Percentiles rank a stretch among this genome's conserved stretches.
Evolutionary conservation across 2,329 filamentous ascomycete genomes (phyloP).

Genomic region (Botryotinia convoluta): DNA sequence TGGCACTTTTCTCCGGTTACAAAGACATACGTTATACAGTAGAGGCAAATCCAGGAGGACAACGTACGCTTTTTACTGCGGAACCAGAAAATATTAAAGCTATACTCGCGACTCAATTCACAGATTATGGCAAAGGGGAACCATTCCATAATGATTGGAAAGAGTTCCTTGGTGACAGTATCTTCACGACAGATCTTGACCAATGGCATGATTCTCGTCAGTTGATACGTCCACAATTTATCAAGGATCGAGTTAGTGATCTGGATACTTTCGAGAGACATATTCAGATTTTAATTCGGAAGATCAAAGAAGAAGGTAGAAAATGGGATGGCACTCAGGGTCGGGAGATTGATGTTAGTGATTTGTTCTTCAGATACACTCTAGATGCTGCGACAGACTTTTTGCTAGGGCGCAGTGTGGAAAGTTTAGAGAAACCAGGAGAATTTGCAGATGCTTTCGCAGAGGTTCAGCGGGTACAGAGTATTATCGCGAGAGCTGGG

Average conservation of each 20-base stretch:
- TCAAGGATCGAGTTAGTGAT: slow-evolving; percentile 79
- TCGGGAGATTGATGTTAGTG: slow-evolving; percentile 64
- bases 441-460: slow-evolving; percentile 80
- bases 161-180: slow-evolving; percentile 71
- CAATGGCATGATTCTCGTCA: slow-evolving; percentile 79
- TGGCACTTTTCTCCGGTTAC: slow-evolving; percentile 44
- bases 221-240: slow-evolving; percentile 81
- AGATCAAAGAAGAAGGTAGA: slow-evolving; percentile 59
- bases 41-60: slow-evolving; percentile 46
- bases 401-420: slow-evolving; percentile 73
- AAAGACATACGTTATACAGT: slow-evolving; percentile 51
- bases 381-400: slow-evolving; percentile 87
- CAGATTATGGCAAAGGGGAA: slow-evolving; percentile 78
- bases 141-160: slow-evolving; percentile 73
- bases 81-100: slow-evolving; percentile 92
- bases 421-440: slow-evolving; percentile 53
- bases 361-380: slow-evolving; percentile 81
- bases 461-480: slow-evolving; percentile 73
- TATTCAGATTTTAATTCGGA: slow-evolving; percentile 67
- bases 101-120: slow-evolving; percentile 81
- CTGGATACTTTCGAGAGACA: slow-evolving; percentile 79
- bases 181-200: slow-evolving; percentile 77
- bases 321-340: slow-evolving; percentile 49
- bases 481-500: slow-evolving; percentile 62
- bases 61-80: slow-evolving; percentile 60